Evolutionary conservation across 176 grass and related monocot genomes (phyloP), one percentile per base, ranked within the genome.

Genomic region (Saccharum spontaneum): DNA sequence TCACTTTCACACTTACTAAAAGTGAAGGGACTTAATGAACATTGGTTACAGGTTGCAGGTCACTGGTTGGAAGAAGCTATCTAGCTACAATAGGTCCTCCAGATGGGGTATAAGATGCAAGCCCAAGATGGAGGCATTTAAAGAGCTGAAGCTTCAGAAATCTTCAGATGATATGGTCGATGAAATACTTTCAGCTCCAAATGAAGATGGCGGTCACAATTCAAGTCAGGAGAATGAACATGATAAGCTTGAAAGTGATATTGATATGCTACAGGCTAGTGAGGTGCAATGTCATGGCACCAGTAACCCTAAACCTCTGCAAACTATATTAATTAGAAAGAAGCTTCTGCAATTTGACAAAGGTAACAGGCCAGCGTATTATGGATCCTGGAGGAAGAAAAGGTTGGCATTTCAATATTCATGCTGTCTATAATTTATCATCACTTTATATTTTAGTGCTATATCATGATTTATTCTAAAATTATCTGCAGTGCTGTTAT

Each of bases 331-430:
- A 28, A 78, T 90, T 79, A 80, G 60, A 68, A 88, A 20, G 67
- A 99, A 99, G 69, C 97, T 99, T 88, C 60, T 99, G 78, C 97
- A 99, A 72, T 99, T 99, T 86, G 93, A 94, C 75, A 92, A 96
- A 90, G 94, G 94, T 74, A 87, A 92, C 84, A 99, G 94, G 28
- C 97, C 94, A 15, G 97, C 97, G 8, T 99, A 99, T 86, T 99
- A 92, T 69, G 97, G 97, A 50, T 92, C 88, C 82, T 94, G 91
- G 91, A 89, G 86, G 11, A 99, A 90, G 87, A 96, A 94, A 89
- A 99, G 93, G 97, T 87, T 68, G 82, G 79, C 67, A 74, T 23
- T 68, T 90, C 84, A 86, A 38, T 62, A 57, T 69, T 17, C 22
- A 82, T 60, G 14, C 11, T 81, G 72, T 34, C 31, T 44, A 18